Percentiles rank a stretch among this genome's conserved stretches.
These are phyloP conservation scores for Gossypium trilobum DNA, from an alignment of 441 rosid genomes.

Conservation along the genomic window DNA sequence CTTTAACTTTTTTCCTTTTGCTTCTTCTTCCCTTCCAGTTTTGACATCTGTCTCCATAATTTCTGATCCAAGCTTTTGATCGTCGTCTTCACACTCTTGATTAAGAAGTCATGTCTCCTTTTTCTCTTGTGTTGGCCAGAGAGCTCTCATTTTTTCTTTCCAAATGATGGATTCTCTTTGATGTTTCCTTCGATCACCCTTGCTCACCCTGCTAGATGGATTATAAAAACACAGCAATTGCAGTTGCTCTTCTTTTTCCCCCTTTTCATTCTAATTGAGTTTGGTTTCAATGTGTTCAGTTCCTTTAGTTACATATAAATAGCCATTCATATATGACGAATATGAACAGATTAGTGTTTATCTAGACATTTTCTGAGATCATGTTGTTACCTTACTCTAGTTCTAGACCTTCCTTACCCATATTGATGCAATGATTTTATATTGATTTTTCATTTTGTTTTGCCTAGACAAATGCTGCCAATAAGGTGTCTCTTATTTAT, in stretches of 20 bases:
- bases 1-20: background rate
- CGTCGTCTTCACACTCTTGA: background rate
- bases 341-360: background rate
- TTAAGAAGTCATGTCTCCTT: background rate
- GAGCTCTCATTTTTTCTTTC: background rate
- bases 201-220: background rate
- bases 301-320: background rate
- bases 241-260: background rate
- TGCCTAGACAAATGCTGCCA: background rate
- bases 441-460: background rate
- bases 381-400: background rate
- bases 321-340: background rate
- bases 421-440: background rate
- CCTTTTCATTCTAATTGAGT: constrained; percentile 1
- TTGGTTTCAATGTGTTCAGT: background rate
- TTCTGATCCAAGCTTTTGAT: background rate
- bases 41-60: background rate
- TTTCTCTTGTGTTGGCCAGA: background rate
- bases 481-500: background rate
- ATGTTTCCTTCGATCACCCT: background rate
- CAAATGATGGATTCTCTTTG: background rate
- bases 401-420: background rate
- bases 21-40: background rate
- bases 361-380: background rate
- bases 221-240: background rate